Evolutionary conservation across 75 land plant genomes (phyloP).

Genomic region (Ceratopteris richardii): DNA sequence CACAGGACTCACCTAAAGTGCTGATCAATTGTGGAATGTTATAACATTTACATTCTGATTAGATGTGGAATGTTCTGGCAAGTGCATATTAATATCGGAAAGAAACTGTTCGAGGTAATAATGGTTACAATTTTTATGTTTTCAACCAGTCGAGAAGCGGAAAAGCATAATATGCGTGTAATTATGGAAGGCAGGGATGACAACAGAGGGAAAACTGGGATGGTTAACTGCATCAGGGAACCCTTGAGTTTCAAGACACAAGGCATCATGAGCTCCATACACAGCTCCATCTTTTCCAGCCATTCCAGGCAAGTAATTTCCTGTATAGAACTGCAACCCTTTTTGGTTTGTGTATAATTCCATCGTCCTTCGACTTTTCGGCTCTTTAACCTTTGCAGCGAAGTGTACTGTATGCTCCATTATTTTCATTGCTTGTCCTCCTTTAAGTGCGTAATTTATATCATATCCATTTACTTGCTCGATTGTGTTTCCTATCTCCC

Average conservation of each 20-base stretch:
- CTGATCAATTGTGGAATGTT: too few species aligned
- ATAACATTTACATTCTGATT: too few species aligned
- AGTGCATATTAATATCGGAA: too few species aligned
- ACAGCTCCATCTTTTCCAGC: conserved; percentile 47
- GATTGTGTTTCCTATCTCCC: conserved; percentile 33
- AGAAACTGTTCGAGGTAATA: too few species aligned
- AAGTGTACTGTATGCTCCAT: conserved; percentile 14
- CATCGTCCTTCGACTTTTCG: conserved; percentile 36
- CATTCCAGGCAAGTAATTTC: conserved; percentile 20
- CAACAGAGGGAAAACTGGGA: conserved; percentile 66
- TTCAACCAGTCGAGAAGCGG: too few species aligned
- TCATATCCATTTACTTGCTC: conserved; percentile 43
- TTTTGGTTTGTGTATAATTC: conserved; percentile 44
- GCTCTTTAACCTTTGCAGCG: conserved; percentile 37
- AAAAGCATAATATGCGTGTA: conserved; percentile 37
- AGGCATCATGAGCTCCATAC: conserved; percentile 30
- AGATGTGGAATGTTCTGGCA: too few species aligned
- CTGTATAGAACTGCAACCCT: conserved; percentile 67
- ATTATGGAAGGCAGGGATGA: conserved; percentile 46
- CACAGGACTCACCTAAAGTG: too few species aligned
- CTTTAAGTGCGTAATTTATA: conserved; percentile 54
- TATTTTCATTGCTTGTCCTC: background rate
- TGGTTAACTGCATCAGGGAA: conserved; percentile 66
- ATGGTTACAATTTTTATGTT: too few species aligned
- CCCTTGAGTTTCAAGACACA: conserved; percentile 74